Evolutionary conservation across 805 yeast species (phyloP).

Genomic region (Wickerhamiella bombiphila): DNA sequence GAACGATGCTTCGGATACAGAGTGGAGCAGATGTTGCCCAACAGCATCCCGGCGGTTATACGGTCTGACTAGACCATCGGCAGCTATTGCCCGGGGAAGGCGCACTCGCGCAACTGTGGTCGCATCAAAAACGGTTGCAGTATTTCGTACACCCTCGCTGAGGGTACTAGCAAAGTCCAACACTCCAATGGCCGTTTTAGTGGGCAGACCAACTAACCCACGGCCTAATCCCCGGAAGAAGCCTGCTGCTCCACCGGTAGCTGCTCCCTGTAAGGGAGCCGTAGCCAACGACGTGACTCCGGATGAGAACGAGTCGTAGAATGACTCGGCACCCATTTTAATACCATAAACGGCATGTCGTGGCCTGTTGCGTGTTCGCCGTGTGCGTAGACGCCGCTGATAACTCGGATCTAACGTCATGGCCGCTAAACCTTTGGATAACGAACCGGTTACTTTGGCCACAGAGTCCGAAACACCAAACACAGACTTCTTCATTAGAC

Average conservation of each 20-base stretch:
- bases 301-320: constrained; percentile 71
- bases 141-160: constrained; percentile 84
- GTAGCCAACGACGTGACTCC: constrained; percentile 83
- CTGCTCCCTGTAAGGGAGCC: constrained; percentile 83
- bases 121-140: constrained; percentile 65
- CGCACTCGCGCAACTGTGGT: constrained; percentile 67
- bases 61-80: constrained; percentile 59
- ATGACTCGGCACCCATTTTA: constrained; percentile 74
- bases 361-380: constrained; percentile 63
- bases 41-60: constrained; percentile 73
- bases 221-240: constrained; percentile 88
- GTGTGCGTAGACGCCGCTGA: constrained; percentile 66
- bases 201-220: constrained; percentile 90
- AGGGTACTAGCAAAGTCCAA: constrained; percentile 86
- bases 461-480: constrained; percentile 90
- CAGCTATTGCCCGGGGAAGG: constrained; percentile 61
- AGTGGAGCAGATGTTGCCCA: constrained; percentile 86
- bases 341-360: constrained; percentile 75
- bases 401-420: constrained; percentile 77
- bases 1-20: constrained; percentile 65
- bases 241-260: constrained; percentile 78
- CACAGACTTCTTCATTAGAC: constrained; percentile 86
- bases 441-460: constrained; percentile 81
- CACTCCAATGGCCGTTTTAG: constrained; percentile 90
- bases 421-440: constrained; percentile 85